Percentiles rank a stretch among this genome's conserved stretches.
Evolutionary conservation across 805 yeast genomes (phyloP).

Genomic region (Metschnikowia colocasiae): DNA sequence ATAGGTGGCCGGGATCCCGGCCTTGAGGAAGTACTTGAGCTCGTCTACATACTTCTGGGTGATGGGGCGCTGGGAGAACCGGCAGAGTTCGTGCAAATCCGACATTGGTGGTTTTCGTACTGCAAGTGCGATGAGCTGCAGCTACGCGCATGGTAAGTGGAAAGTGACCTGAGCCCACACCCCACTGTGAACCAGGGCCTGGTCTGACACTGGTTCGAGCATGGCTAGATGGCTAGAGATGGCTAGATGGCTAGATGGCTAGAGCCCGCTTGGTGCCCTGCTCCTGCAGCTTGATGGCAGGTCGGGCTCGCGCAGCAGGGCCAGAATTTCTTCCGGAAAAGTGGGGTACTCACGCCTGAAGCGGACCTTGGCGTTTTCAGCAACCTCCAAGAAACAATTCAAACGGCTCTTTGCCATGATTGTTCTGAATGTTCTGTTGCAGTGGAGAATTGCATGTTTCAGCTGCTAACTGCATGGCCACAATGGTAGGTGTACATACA

Average conservation of each 20-base stretch:
- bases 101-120: conserved; percentile 46
- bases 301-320: no score
- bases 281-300: no score
- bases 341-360: neutral
- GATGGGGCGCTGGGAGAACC: conserved; percentile 48
- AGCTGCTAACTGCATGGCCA: neutral
- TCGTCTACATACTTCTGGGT: conserved; percentile 39
- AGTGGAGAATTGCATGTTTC: neutral
- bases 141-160: neutral
- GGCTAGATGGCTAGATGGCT: no score
- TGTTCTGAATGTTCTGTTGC: neutral
- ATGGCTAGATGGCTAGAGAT: no score
- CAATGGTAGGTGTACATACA: neutral
- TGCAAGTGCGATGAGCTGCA: conserved; percentile 4
- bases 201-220: no score
- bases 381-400: no score
- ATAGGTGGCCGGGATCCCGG: conserved; percentile 79
- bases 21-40: conserved; percentile 45
- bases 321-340: no score
- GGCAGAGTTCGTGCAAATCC: conserved; percentile 66
- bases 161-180: neutral
- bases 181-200: no score
- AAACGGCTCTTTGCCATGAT: no score
- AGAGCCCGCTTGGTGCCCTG: no score
- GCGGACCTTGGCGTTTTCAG: neutral